phyloP scores from a whole-genome alignment of 83 land plant species.

The Thuja plicata region DNA sequence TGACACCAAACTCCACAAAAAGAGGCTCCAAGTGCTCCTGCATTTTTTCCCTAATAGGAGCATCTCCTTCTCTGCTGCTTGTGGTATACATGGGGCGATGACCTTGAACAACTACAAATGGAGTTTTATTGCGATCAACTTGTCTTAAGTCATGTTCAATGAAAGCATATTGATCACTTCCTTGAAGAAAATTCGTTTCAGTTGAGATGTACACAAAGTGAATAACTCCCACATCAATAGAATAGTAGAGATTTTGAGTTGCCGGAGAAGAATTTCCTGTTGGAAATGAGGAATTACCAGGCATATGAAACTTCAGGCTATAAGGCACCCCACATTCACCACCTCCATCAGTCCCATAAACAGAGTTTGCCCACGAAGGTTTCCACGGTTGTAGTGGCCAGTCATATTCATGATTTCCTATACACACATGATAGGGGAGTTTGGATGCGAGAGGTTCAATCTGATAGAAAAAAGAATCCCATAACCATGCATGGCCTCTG shows the following conservation, averaged over 20 bases:
- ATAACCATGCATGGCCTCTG: constrained; percentile 31
- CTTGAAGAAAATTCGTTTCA: constrained; percentile 33
- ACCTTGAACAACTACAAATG: constrained; percentile 42
- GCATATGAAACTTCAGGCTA: constrained; percentile 40
- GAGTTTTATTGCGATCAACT: constrained; percentile 37
- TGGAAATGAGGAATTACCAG: constrained; percentile 39
- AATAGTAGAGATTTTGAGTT: constrained; percentile 40
- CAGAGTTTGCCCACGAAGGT: constrained; percentile 31
- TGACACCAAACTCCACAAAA: constrained; percentile 27
- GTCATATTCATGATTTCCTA: constrained; percentile 42
- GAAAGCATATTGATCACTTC: constrained; percentile 37
- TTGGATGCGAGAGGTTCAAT: constrained; percentile 30
- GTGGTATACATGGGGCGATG: constrained; percentile 45
- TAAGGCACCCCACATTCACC: constrained; percentile 55
- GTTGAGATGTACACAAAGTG: constrained; percentile 46
- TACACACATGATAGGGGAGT: constrained; percentile 30
- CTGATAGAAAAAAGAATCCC: constrained; percentile 31
- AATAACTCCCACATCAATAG: constrained; percentile 35
- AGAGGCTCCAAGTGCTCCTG: constrained; percentile 32
- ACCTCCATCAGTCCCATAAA: constrained; percentile 44
- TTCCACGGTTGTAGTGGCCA: constrained; percentile 45
- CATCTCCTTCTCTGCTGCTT: constrained; percentile 14
- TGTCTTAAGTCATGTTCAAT: constrained; percentile 31
- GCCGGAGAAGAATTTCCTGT: constrained; percentile 20
- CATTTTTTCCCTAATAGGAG: constrained; percentile 19